Evolutionary conservation across 495 filamentous ascomycete species (phyloP).

Genomic region (Penicillium diatomitis): DNA sequence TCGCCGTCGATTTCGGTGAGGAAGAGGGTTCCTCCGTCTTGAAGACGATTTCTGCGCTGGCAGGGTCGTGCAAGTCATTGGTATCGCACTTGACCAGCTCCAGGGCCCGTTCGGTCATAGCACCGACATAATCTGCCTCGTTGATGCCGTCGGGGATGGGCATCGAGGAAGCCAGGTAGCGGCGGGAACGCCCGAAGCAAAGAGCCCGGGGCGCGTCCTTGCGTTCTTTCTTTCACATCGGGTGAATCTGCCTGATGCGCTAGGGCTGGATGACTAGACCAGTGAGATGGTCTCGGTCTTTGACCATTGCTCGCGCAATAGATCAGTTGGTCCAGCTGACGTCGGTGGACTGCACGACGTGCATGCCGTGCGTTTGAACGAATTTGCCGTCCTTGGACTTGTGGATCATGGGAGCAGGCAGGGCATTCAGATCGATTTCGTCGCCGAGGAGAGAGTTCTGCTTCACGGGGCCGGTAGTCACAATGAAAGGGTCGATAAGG

Average conservation of each 20-base stretch:
- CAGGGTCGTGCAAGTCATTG: slow-evolving; percentile 29
- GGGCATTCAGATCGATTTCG: slow-evolving; percentile 25
- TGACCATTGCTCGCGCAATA: slow-evolving; percentile 32
- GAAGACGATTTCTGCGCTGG: slow-evolving; percentile 31
- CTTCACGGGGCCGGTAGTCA: slow-evolving; percentile 25
- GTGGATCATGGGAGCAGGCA: slow-evolving; percentile 27
- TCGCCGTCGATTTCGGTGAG: slow-evolving; percentile 23
- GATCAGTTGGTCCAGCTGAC: slow-evolving; percentile 36
- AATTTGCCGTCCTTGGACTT: slow-evolving; percentile 32
- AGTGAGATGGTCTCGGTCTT: slow-evolving; percentile 20
- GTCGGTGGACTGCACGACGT: slow-evolving; percentile 29
- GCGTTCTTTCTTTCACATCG: slow-evolving; percentile 30
- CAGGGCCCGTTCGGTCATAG: slow-evolving; percentile 24
- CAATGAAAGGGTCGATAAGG: slow-evolving; percentile 17
- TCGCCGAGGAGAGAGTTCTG: slow-evolving; percentile 22
- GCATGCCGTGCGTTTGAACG: slow-evolving; percentile 32
- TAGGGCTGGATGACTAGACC: slow-evolving; percentile 25
- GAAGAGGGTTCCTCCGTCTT: slow-evolving; percentile 32
- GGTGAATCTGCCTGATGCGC: slow-evolving; percentile 27
- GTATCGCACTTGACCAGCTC: slow-evolving; percentile 36
- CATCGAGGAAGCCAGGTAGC: slow-evolving; percentile 32
- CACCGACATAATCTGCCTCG: slow-evolving; percentile 30
- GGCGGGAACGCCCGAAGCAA: slow-evolving; percentile 30
- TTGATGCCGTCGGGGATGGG: slow-evolving; percentile 28
- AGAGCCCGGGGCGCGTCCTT: slow-evolving; percentile 30